These are phyloP conservation scores for Pestalotiopsis sp. DNA, from an alignment of 2,329 filamentous ascomycete genomes.

Conservation along the genomic window DNA sequence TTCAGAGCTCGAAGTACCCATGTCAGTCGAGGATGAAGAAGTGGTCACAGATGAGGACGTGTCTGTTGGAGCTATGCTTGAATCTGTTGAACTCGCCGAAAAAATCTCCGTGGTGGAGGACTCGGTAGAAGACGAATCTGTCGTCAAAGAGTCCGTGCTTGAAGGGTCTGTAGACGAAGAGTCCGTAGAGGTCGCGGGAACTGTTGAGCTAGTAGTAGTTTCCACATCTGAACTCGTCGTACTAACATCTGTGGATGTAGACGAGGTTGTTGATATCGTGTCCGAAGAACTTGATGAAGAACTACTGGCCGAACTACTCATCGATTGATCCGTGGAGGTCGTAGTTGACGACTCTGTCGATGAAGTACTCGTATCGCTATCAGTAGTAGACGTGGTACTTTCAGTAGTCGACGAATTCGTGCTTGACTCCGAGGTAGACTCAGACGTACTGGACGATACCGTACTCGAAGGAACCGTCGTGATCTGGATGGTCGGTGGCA, in stretches of 20 bases:
- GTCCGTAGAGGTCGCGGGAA: not conserved
- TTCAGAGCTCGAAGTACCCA: not conserved
- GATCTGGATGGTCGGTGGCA: not conserved
- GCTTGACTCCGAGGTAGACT: not conserved
- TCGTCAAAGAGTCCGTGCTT: not conserved
- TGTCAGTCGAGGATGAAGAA: not conserved
- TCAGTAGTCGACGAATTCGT: too few species aligned
- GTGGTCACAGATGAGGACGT: not conserved
- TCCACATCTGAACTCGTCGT: too few species aligned
- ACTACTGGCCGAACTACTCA: too few species aligned
- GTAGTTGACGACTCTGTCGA: not conserved
- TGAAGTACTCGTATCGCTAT: not conserved
- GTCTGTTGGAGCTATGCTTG: not conserved
- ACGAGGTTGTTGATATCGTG: too few species aligned
- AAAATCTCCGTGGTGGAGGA: not conserved
- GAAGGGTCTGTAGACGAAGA: not conserved
- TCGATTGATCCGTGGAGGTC: not conserved
- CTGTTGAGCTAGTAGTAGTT: too few species aligned
- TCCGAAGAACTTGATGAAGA: too few species aligned
- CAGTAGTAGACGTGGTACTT: too few species aligned
- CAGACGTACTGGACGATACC: not conserved
- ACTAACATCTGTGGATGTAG: too few species aligned
- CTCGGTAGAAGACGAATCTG: not conserved
- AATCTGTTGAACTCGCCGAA: not conserved
- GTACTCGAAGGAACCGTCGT: not conserved